These are phyloP conservation scores for Trifolium subterraneum DNA, from an alignment of 306 rosid genomes.

Conservation along the genomic window DNA sequence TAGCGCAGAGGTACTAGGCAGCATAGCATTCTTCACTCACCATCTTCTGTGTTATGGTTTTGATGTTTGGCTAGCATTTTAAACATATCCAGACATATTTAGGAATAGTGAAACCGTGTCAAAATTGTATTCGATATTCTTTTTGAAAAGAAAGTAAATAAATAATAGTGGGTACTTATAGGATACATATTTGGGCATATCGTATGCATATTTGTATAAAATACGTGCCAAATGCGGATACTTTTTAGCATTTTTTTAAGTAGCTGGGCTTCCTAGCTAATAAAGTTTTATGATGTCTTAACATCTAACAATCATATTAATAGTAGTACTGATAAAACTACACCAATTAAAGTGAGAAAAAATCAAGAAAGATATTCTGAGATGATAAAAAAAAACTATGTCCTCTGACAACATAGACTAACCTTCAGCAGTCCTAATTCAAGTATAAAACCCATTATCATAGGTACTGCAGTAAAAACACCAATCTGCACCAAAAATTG, in stretches of 20 bases:
- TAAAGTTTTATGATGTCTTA: neutral
- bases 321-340: neutral
- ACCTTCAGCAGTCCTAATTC: slow-evolving; percentile 94
- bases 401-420: slow-evolving; percentile 34
- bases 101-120: neutral
- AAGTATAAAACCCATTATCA: slow-evolving; percentile 94
- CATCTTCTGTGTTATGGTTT: neutral
- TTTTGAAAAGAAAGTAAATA: neutral
- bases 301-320: neutral
- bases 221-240: neutral
- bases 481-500: slow-evolving; percentile 98
- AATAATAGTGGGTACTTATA: neutral
- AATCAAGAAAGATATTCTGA: slow-evolving; percentile 5
- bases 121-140: neutral
- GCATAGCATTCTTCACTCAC: neutral
- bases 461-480: slow-evolving; percentile 91
- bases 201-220: neutral
- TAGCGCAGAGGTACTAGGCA: neutral
- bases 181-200: neutral
- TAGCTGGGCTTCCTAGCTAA: neutral
- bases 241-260: neutral
- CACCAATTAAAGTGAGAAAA: slow-evolving; percentile 3
- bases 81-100: neutral
- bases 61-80: neutral
- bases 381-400: neutral